A percentile compares a stretch with the other conserved stretches of the same genome.
phyloP scores from a whole-genome alignment of 2,329 filamentous ascomycete species.

The Fusarium albosuccineum region DNA sequence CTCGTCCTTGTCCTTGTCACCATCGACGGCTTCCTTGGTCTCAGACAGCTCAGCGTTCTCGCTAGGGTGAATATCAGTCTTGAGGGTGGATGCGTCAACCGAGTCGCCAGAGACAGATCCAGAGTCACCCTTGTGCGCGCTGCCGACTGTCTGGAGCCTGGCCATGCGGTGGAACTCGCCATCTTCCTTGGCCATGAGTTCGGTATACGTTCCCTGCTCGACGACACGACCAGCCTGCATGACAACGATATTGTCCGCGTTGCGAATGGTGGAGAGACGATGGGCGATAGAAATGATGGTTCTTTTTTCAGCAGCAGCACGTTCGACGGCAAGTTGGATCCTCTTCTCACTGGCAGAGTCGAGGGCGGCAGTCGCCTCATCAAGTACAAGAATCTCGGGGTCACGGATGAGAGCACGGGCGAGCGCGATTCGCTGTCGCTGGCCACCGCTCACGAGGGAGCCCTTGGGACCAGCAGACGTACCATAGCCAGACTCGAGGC shows the following conservation, averaged over 20 bases:
- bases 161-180: conserved; percentile 67
- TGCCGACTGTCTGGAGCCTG: conserved; percentile 54
- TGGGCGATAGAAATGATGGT: conserved; percentile 77
- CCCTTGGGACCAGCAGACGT: conserved; percentile 66
- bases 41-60: conserved; percentile 31
- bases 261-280: conserved; percentile 69
- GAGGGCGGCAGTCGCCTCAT: conserved; percentile 72
- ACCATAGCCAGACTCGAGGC: conserved; percentile 65
- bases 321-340: conserved; percentile 63
- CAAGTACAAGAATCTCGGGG: conserved; percentile 68
- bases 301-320: conserved; percentile 59
- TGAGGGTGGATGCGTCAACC: conserved; percentile 28
- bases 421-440: conserved; percentile 70
- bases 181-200: conserved; percentile 65
- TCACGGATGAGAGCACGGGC: conserved; percentile 69
- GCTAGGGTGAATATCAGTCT: conserved; percentile 13
- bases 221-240: conserved; percentile 70
- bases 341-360: conserved; percentile 69
- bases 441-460: conserved; percentile 69
- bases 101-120: conserved; percentile 46
- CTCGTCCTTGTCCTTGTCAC: conserved; percentile 6
- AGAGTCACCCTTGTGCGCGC: conserved; percentile 41
- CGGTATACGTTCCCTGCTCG: conserved; percentile 73
- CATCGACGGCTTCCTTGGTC: conserved; percentile 12
- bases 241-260: conserved; percentile 77